phyloP scores from a whole-genome alignment of 331 rosid genomes.

The Saraca asoca region DNA sequence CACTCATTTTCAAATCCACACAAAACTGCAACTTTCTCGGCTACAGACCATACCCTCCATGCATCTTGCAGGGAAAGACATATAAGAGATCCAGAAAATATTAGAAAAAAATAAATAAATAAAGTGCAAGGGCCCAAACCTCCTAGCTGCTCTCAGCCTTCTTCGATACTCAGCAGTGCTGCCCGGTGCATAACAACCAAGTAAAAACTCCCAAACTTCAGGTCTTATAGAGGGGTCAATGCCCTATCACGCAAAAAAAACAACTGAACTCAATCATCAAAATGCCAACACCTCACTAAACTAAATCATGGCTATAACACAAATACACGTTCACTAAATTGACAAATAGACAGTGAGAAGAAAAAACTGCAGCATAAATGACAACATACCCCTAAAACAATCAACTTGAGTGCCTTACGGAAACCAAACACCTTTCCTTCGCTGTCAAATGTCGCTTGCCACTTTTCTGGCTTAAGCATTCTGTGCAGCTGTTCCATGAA shows the following conservation, averaged over 20 bases:
- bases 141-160: slow-evolving; percentile 77
- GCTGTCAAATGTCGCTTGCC: slow-evolving; percentile 76
- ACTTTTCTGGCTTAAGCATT: slow-evolving; percentile 89
- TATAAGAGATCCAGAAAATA: slow-evolving; percentile 34
- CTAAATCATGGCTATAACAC: background rate
- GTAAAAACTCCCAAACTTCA: slow-evolving; percentile 95
- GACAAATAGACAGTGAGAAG: background rate
- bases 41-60: slow-evolving; percentile 31
- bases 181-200: slow-evolving; percentile 80
- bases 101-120: slow-evolving; percentile 20
- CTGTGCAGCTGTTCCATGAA: slow-evolving; percentile 61
- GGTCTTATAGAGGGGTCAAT: slow-evolving; percentile 90
- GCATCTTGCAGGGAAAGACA: slow-evolving; percentile 1
- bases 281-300: slow-evolving; percentile 3
- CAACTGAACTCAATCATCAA: slow-evolving; percentile 34
- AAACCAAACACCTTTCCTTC: slow-evolving; percentile 81
- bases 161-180: slow-evolving; percentile 74
- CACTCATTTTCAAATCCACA: background rate
- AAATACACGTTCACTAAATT: background rate
- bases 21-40: slow-evolving; percentile 4
- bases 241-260: slow-evolving; percentile 58
- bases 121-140: slow-evolving; percentile 48
- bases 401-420: slow-evolving; percentile 81
- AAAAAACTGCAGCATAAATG: slow-evolving; percentile 22
- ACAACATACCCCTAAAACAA: slow-evolving; percentile 76